A percentile compares a stretch with the other conserved stretches of the same genome.
Evolutionary conservation across 2,329 filamentous ascomycete genomes (phyloP).

Genomic region (Monosporascus sp.): DNA sequence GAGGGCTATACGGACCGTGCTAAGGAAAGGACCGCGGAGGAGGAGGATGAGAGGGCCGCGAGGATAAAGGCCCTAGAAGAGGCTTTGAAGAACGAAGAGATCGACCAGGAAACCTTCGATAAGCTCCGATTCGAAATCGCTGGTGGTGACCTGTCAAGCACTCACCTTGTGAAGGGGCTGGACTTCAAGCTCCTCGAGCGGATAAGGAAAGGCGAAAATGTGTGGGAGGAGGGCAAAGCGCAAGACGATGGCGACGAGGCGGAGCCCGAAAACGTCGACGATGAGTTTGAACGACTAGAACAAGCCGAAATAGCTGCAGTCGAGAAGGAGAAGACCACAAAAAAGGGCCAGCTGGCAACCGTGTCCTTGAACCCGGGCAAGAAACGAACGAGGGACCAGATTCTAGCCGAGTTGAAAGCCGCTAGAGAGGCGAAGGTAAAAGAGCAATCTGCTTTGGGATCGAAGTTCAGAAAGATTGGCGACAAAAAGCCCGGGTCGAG

Average conservation of each 20-base stretch:
- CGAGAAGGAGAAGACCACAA: conserved; percentile 46
- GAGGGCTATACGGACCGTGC: conserved; percentile 81
- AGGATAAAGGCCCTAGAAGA: conserved; percentile 76
- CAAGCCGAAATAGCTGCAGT: conserved; percentile 48
- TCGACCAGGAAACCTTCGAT: conserved; percentile 75
- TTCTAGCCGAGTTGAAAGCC: conserved; percentile 62
- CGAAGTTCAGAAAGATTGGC: conserved; percentile 61
- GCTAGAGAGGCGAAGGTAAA: conserved; percentile 52
- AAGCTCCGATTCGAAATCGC: conserved; percentile 69
- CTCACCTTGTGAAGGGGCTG: conserved; percentile 86
- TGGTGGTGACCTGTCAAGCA: conserved; percentile 73
- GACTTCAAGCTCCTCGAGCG: conserved; percentile 76
- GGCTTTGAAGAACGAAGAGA: conserved; percentile 74
- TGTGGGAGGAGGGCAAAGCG: conserved; percentile 38
- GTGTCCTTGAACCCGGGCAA: conserved; percentile 46
- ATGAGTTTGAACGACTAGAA: conserved; percentile 58
- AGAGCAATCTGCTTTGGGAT: conserved; percentile 46
- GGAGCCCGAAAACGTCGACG: conserved; percentile 51
- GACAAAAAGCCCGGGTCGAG: conserved; percentile 47
- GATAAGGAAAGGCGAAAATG: conserved; percentile 63
- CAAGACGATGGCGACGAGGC: conserved; percentile 23
- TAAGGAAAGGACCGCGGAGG: conserved; percentile 51
- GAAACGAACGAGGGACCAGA: conserved; percentile 61
- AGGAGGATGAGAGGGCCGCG: conserved; percentile 50
- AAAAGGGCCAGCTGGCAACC: conserved; percentile 57